Evolutionary conservation across 257 asterid genomes (phyloP), one percentile per base, ranked within the genome.

Genomic region (Nicotiana otophora): DNA sequence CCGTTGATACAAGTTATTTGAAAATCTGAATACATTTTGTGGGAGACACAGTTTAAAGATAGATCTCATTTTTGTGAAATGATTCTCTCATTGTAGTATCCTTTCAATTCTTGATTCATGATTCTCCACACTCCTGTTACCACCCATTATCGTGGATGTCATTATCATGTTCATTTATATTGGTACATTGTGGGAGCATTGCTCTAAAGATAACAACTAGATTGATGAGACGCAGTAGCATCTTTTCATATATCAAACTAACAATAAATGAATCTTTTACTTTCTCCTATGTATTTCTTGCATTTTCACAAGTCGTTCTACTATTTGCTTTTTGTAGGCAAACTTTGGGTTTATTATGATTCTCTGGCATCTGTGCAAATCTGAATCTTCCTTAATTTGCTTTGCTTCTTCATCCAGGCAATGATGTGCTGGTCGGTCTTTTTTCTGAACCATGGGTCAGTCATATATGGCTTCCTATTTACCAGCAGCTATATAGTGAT

Each of bases 401-500:
- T 48, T 51, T 74, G 80, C 63, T 74, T 0, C 10, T 74, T 23
- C 63, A 51, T 74, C 42, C 63, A 74, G 80, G 80, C 28, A 74
- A 26, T 74, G 63, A 74, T 74, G 61, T 72, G 79, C n/a, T 72
- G n/a, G 39, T 72, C 0, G 62, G 61, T 48, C 39, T 42, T 42
- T 39, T 72, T 42, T 3, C 79, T 4, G 39, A 23, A 19, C 2
- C 79, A 23, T 17, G 79, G 61, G n/a, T 70, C 34, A 11, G 12
- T 70, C 80, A 74, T 23, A 12, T 26, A 74, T 26, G 51, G 62
- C 78, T 20, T 72, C 55, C 78, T 23, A 39, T 36, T 69, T 69
- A 39, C 51, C 77, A 69, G 78, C 57, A 69, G 78, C n/a, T 69
- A 39, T 39, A n/a, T 69, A n/a, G 78, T 39, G 78, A n/a, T 39